Evolutionary conservation across 306 rosid genomes (phyloP), one percentile per base, ranked within the genome.

Genomic region (Heteromeles arbutifolia): DNA sequence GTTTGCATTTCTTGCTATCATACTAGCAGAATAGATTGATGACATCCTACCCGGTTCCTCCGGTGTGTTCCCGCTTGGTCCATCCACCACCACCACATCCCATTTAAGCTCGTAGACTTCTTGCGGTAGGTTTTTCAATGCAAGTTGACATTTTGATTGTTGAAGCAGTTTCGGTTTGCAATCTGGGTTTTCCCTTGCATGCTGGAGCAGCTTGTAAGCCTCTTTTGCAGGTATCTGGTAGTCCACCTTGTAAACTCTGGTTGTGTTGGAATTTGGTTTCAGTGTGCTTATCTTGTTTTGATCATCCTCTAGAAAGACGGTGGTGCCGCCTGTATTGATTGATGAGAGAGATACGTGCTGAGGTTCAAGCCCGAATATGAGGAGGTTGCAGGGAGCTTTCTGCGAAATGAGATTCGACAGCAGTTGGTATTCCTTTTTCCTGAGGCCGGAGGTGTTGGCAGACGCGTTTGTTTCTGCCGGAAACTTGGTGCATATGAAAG

Each of bases 11-110:
- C 93, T 92, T 71, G 97, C 98, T 18, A 95, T 66, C 22, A 90
- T 73, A 77, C 95, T 80, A 10, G 93, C 90, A 44, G 90, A 88
- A 78, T 87, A 95, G 50, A 95, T 95, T 41, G 93, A 45, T 19
- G 66, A 86, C 98, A 95, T 95, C 81, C 97, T 88, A 1, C 98
- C 98, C 3, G 88, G 89, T 72, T 95, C 90, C 68, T 90, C 88
- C 9, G 87, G 85, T 13, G 88, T 68, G 72, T 84, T 79, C 52
- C 96, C 90, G 17, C 67, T 89, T 0, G 98, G 98, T 58, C 98
- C 98, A 70, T 95, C 97, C 65, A 95, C 87, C 52, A 89, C 84
- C 66, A 95, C 82, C 34, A 95, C 88, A 76, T 90, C 93, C 98
- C 98, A 92, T 43, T 84, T 78, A 48, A 77, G 86, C 58, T 85